Evolutionary conservation across 2,329 filamentous ascomycete genomes (phyloP), one percentile per base, ranked within the genome.

Genomic region (Talaromyces rugulosus): DNA sequence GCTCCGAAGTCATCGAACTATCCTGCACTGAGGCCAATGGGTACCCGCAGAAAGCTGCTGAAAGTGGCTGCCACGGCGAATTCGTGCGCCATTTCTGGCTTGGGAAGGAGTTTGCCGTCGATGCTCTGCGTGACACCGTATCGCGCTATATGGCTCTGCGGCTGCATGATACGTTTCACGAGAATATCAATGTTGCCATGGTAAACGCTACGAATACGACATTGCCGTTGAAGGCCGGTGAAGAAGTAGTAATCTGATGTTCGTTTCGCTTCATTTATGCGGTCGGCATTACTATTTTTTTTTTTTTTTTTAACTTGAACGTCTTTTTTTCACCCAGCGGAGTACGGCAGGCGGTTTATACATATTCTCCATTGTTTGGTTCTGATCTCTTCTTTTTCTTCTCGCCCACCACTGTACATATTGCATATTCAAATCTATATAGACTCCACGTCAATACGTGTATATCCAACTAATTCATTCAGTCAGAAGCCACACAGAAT

Each of bases 51-150:
- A 23, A 31, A 23, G 56, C 56, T 1, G 50, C 27, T 14, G 60
- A 62, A 23, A 30, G 56, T 27, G 52, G 52, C 5, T 62, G 61
- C 18, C 51, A 51, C 0, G 61, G 61, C 52, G 61, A 62, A 18
- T 62, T 62, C 23, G 61, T 62, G 40, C 56, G 61, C 6, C 61
- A 62, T 47, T 62, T 56, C 28, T 62, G 61, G 61, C 61, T 56
- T 4, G 57, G 56, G 23, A 62, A 62, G 27, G 52, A 47, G 4
- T 31, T 47, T n/a, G 55, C 52, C 6, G 42, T 59, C 16, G 31
- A 53, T 50, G 51, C 61, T 2, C 31, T 62, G 27, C 52, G 59
- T 18, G 61, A 62, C 18, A 53, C 61, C 8, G 34, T 62, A 14
- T 59, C 61, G 1, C 56, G 59, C 30, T 62, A 62, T 28, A 55